Evolutionary conservation across 2,329 filamentous ascomycete species (phyloP), one percentile per base, ranked within the genome.

Genomic region (Epichloe brachyelytri): DNA sequence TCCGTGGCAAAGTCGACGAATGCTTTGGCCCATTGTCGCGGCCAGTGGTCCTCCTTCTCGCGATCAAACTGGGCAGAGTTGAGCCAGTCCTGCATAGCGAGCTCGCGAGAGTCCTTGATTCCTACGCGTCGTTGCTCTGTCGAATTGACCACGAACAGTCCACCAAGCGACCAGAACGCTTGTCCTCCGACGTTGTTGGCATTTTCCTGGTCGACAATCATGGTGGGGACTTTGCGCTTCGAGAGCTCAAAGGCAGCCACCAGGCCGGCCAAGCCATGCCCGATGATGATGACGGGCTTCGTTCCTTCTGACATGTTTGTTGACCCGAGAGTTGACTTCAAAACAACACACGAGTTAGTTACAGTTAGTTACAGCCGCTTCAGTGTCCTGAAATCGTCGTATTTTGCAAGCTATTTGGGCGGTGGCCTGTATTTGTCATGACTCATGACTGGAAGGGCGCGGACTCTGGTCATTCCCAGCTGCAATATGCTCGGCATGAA

Each of bases 81-180:
- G 46, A 80, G 56, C 79, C 79, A 82, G 63, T 82, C 79, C 53
- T 74, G 70, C 68, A 78, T 62, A 3, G 79, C 79, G 17, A 82
- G 69, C 57, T 72, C 73, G 52, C 73, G 74, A 49, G 71, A 75
- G 65, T 82, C 79, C 54, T 69, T 70, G 65, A 82, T 78, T 56
- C 79, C 79, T 62, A 75, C 67, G 50, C 75, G 71, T 4, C 78
- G 73, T 66, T 82, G 79, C 55, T 75, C 69, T 8, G 71, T 59
- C 8, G 77, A 79, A 64, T 82, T 62, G 51, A 82, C 78, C 63
- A 75, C 70, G 65, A 82, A 82, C 26, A 82, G 61, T 37, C 79
- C 79, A 36, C 79, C 79, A 1, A 82, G 71, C 3, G 79, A 82
- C 77, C 78, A 82, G 60, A 81, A 82, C 6, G 79, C 79, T 62